Percentiles rank a stretch among this genome's conserved stretches.
These are phyloP conservation scores for Huntiella savannae DNA, from an alignment of 2,329 filamentous ascomycete species.

Conservation along the genomic window DNA sequence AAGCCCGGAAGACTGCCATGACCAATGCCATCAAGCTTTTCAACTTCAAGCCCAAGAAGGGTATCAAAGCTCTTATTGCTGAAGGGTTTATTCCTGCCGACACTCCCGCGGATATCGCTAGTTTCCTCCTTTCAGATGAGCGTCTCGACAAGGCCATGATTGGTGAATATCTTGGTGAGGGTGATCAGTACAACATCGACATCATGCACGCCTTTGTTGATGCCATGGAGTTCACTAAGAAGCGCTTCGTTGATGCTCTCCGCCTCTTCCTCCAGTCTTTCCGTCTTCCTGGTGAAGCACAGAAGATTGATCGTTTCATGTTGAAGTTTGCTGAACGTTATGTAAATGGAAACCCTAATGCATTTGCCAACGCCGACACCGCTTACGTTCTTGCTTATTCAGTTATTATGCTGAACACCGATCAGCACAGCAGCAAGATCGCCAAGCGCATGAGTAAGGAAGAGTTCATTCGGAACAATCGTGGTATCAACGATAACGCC, in stretches of 20 bases:
- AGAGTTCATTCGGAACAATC: constrained; percentile 98
- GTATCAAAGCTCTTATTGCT: constrained; percentile 64
- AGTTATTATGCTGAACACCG: constrained; percentile 90
- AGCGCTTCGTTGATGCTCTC: constrained; percentile 79
- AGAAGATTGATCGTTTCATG: constrained; percentile 99
- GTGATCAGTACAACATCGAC: constrained; percentile 79
- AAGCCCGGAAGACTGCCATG: constrained; percentile 80
- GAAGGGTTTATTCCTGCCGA: constrained; percentile 77
- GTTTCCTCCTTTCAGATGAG: constrained; percentile 64
- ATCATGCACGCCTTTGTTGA: constrained; percentile 99
- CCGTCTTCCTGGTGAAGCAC: constrained; percentile 82
- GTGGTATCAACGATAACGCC: constrained; percentile 91
- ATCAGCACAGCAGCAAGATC: constrained; percentile 81
- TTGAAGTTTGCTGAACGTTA: constrained; percentile 96
- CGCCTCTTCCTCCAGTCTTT: constrained; percentile 88
- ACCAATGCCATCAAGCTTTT: constrained; percentile 79
- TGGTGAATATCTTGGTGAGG: constrained; percentile 87
- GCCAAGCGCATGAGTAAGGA: constrained; percentile 76
- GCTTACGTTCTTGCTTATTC: constrained; percentile 93
- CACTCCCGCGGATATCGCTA: constrained; percentile 62
- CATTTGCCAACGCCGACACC: constrained; percentile 94
- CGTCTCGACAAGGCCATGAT: constrained; percentile 79
- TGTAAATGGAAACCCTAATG: constrained; percentile 83
- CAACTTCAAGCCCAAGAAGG: constrained; percentile 94
- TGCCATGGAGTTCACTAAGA: constrained; percentile 78